phyloP scores from a whole-genome alignment of 306 rosid genomes.

The Luffa acutangula region DNA sequence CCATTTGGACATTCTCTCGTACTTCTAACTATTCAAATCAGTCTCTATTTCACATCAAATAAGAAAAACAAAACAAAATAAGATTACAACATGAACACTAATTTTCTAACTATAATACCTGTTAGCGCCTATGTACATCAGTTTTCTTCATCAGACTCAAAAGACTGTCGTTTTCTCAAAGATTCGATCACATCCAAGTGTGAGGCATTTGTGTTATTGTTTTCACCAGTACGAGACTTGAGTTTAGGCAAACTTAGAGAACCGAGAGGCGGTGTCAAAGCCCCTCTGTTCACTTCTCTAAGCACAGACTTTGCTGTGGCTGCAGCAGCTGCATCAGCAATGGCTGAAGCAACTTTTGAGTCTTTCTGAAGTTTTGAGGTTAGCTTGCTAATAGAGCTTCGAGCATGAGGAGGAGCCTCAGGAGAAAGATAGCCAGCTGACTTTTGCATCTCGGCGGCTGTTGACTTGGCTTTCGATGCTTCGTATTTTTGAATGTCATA shows the following conservation, averaged over 20 bases:
- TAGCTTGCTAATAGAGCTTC: slow-evolving; percentile 12
- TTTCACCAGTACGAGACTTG: slow-evolving; percentile 30
- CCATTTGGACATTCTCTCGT: not conserved
- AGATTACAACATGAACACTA: not conserved
- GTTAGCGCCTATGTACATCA: not conserved
- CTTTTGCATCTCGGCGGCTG: slow-evolving; percentile 40
- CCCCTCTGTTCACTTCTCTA: slow-evolving; percentile 62
- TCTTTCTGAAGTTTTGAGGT: slow-evolving; percentile 19
- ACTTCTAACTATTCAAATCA: not conserved
- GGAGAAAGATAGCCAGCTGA: slow-evolving; percentile 27
- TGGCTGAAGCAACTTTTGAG: slow-evolving; percentile 57
- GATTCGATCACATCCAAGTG: slow-evolving; percentile 41
- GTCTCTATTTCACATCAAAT: not conserved
- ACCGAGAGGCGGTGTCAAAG: slow-evolving; percentile 46
- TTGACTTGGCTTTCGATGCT: slow-evolving; percentile 51
- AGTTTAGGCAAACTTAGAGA: slow-evolving; percentile 55
- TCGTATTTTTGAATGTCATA: slow-evolving; percentile 84
- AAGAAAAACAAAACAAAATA: not conserved
- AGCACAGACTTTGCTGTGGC: slow-evolving; percentile 78
- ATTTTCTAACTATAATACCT: not conserved
- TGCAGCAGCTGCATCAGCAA: slow-evolving; percentile 71
- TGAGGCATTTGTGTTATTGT: slow-evolving; percentile 16
- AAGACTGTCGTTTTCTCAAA: slow-evolving; percentile 49
- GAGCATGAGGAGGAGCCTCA: slow-evolving; percentile 12
- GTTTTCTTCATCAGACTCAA: slow-evolving; percentile 66